Evolutionary conservation across 495 filamentous ascomycete species (phyloP), one percentile per base, ranked within the genome.

Genomic region (Xeromyces bisporus): DNA sequence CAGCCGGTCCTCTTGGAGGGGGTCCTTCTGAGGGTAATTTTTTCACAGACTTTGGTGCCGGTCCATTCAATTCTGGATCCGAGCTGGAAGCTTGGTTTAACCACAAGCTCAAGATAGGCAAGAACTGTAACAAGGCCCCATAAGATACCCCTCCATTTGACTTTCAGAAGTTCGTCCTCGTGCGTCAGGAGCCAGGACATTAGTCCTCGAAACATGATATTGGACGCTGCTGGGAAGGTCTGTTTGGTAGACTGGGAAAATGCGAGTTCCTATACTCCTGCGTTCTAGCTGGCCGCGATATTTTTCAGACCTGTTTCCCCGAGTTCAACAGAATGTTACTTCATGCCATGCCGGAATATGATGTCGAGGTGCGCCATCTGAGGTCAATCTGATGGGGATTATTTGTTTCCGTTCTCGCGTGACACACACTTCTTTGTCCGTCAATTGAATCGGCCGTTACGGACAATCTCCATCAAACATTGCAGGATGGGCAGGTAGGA

Each of bases 81-180:
- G 37, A 48, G 32, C 6, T 55, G 8, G 44, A 53, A 34, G 50
- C 16, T 9, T 55, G 50, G 47, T 49, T 49, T 26, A 51, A 56
- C 28, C 38, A 47, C 33, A 51, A 45, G 29, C 32, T 51, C 7
- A 39, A 48, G 6, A 43, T 50, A 16, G 38, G 38, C 28, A 47
- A 50, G 29, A 20, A 23, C 10, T 26, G 29, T 18, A 24, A 40
- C 11, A 15, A 40, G 18, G 8, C 3, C 12, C 23, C 3, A 1
- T 25, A 35, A 32, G 40, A 42, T 25, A 30, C 33, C 9, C 43
- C 40, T 3, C 34, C 27, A 29, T 42, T 46, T 11, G 21, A 28
- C 9, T 42, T 50, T 13, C 35, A n/a, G 13, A 37, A 38, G 21
- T 48, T 52, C 35, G 46, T 49, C 13, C 38, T 47, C 15, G 45